These are phyloP conservation scores for Teunomyces barrocoloradensis DNA, from an alignment of 805 yeast genomes.

Conservation along the genomic window DNA sequence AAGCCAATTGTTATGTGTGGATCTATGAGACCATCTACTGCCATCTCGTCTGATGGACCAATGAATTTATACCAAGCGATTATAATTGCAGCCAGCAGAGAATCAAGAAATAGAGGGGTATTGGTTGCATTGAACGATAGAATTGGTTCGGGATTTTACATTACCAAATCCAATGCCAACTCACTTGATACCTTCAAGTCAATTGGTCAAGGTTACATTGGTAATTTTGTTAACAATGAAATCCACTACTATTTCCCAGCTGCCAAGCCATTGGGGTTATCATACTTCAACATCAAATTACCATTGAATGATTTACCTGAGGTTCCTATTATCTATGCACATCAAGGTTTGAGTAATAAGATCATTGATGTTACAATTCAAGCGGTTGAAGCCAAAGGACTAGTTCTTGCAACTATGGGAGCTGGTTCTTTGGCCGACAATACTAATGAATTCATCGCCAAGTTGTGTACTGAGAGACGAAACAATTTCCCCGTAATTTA, in stretches of 20 bases:
- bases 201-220: constrained; percentile 68
- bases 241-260: constrained; percentile 66
- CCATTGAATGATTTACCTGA: constrained; percentile 32
- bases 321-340: constrained; percentile 58
- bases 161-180: constrained; percentile 69
- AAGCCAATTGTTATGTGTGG: constrained; percentile 70
- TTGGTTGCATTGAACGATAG: constrained; percentile 66
- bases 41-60: constrained; percentile 70
- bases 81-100: constrained; percentile 53
- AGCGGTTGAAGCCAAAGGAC: constrained; percentile 47
- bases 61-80: constrained; percentile 72
- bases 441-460: constrained; percentile 44
- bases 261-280: constrained; percentile 51
- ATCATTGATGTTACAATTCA: constrained; percentile 47
- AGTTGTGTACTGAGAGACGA: constrained; percentile 19
- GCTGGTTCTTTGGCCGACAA: constrained; percentile 61
- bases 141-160: constrained; percentile 67
- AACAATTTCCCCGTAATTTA: constrained; percentile 54
- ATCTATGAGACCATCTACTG: constrained; percentile 71
- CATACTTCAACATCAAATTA: constrained; percentile 34
- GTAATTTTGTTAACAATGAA: constrained; percentile 65
- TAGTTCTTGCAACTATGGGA: constrained; percentile 69
- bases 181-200: constrained; percentile 67
- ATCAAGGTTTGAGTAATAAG: constrained; percentile 55
- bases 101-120: constrained; percentile 56